Evolutionary conservation across 2,329 filamentous ascomycete species (phyloP).

Genomic region (Pestalotiopsis fici): DNA sequence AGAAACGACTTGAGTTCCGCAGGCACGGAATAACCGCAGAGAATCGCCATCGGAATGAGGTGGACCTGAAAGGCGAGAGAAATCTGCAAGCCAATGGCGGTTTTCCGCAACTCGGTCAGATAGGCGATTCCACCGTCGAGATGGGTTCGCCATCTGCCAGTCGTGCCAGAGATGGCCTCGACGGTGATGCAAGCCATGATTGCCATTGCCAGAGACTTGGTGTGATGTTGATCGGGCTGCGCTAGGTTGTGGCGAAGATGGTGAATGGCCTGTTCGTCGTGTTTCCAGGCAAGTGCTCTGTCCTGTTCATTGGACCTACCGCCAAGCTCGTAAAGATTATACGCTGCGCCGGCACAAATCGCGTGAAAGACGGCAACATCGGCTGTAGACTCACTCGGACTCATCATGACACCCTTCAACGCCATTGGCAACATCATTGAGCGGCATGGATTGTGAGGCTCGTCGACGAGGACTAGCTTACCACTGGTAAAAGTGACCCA

Average conservation of each 20-base stretch:
- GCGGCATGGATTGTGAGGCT: slow-evolving; percentile 24
- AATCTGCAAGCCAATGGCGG: slow-evolving; percentile 12
- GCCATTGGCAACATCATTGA: slow-evolving; percentile 27
- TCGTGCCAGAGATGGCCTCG: slow-evolving; percentile 24
- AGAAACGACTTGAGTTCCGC: slow-evolving; percentile 18
- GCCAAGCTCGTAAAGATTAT: slow-evolving; percentile 41
- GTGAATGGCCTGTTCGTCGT: slow-evolving; percentile 22
- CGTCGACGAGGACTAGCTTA: slow-evolving; percentile 23
- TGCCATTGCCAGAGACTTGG: slow-evolving; percentile 40
- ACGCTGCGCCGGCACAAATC: slow-evolving; percentile 38
- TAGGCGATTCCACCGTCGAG: slow-evolving; percentile 23
- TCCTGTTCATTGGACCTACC: slow-evolving; percentile 14
- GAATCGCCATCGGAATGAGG: slow-evolving; percentile 23
- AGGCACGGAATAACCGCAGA: slow-evolving; percentile 19
- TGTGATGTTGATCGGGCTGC: slow-evolving; percentile 18
- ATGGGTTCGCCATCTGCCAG: slow-evolving; percentile 22
- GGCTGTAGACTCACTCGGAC: slow-evolving; percentile 17
- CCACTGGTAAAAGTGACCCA: slow-evolving; percentile 26
- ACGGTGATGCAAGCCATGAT: slow-evolving; percentile 36
- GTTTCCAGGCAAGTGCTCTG: slow-evolving; percentile 17
- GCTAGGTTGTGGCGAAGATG: slow-evolving; percentile 21
- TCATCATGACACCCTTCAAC: slow-evolving; percentile 18
- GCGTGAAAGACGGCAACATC: slow-evolving; percentile 24
- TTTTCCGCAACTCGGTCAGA: slow-evolving; percentile 14
- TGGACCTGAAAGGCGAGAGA: slow-evolving; percentile 20